These are phyloP conservation scores for Pichia gijzeniarum DNA, from an alignment of 805 yeast species.

Conservation along the genomic window DNA sequence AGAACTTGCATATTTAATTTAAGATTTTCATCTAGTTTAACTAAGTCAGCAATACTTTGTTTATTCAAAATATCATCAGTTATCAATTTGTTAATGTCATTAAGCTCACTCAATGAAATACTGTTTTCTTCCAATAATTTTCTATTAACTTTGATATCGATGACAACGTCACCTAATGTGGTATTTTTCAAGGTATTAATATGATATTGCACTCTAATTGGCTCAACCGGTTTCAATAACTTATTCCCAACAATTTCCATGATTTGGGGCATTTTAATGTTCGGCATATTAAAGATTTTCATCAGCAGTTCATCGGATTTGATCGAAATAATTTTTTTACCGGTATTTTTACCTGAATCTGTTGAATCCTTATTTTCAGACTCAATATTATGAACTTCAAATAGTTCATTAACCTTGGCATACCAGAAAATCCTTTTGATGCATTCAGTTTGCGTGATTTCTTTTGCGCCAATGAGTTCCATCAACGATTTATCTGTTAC, in stretches of 20 bases:
- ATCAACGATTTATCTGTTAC: constrained; percentile 59
- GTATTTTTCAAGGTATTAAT: constrained; percentile 71
- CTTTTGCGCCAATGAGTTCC: constrained; percentile 64
- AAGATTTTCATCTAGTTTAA: constrained; percentile 31
- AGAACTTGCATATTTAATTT: constrained; percentile 46
- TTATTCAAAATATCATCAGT: constrained; percentile 39
- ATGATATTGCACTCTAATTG: constrained; percentile 69
- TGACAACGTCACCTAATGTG: constrained; percentile 71
- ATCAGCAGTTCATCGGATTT: constrained; percentile 40
- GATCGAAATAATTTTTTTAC: constrained; percentile 23
- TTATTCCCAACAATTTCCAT: constrained; percentile 60
- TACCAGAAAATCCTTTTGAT: constrained; percentile 35
- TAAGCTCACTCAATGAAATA: constrained; percentile 30
- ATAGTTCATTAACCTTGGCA: constrained; percentile 31
- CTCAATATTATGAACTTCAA: constrained; percentile 28
- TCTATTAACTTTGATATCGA: constrained; percentile 61
- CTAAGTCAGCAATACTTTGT: constrained; percentile 34
- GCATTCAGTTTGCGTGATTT: constrained; percentile 81
- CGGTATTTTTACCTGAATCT: constrained; percentile 8
- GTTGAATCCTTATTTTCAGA: constrained; percentile 9
- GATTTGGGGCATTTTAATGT: constrained; percentile 64
- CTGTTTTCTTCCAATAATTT: constrained; percentile 34
- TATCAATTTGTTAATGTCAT: constrained; percentile 37
- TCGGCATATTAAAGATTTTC: constrained; percentile 41
- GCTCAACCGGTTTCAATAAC: constrained; percentile 71